A percentile compares a stretch with the other conserved stretches of the same genome.
These are phyloP conservation scores for Fusarium sambucinum DNA, from an alignment of 2,329 filamentous ascomycete genomes.

Conservation along the genomic window DNA sequence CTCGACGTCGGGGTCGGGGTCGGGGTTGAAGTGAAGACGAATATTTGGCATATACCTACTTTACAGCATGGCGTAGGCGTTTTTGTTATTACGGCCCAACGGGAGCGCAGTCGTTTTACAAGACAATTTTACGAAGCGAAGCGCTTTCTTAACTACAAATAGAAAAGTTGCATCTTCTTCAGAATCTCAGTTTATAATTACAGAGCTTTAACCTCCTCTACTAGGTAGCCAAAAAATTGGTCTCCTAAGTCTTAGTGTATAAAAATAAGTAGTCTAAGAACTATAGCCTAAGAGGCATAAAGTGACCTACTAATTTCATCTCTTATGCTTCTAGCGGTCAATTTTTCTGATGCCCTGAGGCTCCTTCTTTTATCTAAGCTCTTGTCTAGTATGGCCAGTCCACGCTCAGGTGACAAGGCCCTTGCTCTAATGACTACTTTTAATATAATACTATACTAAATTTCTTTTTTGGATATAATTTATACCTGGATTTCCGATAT, in stretches of 20 bases:
- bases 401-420: background rate
- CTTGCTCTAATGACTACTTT: background rate
- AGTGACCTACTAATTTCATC: no score
- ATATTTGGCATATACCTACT: background rate
- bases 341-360: no score
- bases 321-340: no score
- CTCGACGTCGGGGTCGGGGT: slow-evolving; percentile 38
- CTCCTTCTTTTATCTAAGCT: background rate
- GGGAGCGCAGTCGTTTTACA: background rate
- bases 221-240: no score
- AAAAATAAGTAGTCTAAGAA: no score
- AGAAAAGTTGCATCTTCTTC: background rate
- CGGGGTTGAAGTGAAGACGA: slow-evolving; percentile 22
- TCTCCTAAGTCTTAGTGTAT: no score
- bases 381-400: background rate
- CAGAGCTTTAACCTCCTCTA: no score
- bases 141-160: background rate
- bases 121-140: background rate
- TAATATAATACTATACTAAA: background rate
- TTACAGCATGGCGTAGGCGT: slow-evolving; percentile 9
- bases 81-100: background rate
- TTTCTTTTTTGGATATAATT: background rate
- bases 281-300: no score
- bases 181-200: background rate
- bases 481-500: background rate